Evolutionary conservation across 1,284 basidiomycete species (phyloP).

Genomic region (Cystobasidiaceae sp.): DNA sequence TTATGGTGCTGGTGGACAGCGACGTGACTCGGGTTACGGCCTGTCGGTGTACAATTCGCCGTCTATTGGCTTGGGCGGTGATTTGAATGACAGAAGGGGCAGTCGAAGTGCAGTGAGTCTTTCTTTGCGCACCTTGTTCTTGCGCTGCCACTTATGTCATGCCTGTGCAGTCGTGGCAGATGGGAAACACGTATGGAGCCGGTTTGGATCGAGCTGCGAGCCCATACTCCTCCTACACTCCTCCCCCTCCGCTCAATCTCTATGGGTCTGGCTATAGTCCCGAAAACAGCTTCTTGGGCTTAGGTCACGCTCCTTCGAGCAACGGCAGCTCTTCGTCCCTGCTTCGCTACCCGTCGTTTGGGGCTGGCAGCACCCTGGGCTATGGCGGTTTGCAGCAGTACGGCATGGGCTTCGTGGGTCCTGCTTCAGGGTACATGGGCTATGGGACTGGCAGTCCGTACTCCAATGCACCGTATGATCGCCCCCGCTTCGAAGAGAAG

Average conservation of each 20-base stretch:
- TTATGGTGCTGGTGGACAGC: too few species aligned
- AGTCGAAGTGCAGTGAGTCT: constrained; percentile 1
- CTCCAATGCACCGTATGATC: neutral
- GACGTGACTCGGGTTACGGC: too few species aligned
- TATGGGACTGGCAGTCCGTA: neutral
- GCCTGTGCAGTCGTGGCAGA: neutral
- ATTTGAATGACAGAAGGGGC: constrained; percentile 1
- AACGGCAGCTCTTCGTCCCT: neutral
- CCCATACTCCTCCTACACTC: neutral
- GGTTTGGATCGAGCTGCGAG: neutral
- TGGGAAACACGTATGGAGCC: neutral
- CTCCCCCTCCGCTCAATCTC: neutral
- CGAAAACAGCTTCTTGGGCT: neutral
- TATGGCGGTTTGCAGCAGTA: neutral
- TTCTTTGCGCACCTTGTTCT: neutral
- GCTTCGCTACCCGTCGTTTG: neutral
- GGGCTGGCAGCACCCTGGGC: neutral
- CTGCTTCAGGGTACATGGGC: constrained; percentile 1
- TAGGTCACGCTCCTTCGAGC: neutral
- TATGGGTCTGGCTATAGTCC: neutral
- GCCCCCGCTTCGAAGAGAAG: constrained; percentile 20
- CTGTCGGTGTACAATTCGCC: too few species aligned
- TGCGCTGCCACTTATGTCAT: neutral
- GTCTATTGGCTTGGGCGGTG: neutral
- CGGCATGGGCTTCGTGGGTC: neutral